Base-by-base conservation (phyloP, 2,329 filamentous ascomycete genomes). In the Botrytis paeoniae region DNA sequence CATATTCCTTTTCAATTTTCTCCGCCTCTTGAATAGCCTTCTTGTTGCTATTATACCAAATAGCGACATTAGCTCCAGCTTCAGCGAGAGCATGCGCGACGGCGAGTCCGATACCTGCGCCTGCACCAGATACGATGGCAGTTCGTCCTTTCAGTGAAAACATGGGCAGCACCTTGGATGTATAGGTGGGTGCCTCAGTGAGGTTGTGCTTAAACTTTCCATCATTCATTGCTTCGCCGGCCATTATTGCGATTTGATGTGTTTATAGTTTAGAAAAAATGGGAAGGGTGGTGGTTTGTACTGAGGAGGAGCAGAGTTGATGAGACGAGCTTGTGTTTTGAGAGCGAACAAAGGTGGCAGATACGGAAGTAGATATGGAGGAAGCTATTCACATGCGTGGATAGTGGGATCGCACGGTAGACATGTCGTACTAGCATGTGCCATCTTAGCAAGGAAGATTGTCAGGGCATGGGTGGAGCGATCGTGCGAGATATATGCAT, bases 41-140 rank as follows among this genome's bases (percentile, higher is more conserved):
- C 78, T 87, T 86, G 82, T 93, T 93, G 81, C 85, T 88, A 80
- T 92, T 91, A 77, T 87, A 88, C 80, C 86, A 87, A 78, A 87
- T 79, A 14, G 85, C 84, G 12, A 86, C 80, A 59, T 81, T 81
- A 48, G 85, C 85, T 63, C 86, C 85, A 22, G 83, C 83, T 60
- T 82, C 81, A 20, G 84, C 80, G 3, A 86, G 80, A 70, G 85
- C 85, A 41, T 79, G 78, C 4, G 82, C 83, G 45, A 85, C 84
- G 45, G 84, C 84, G 18, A 81, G 80, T 37, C 85, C 85, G 73
- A 86, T 85, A 63, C 85, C 85, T 37, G 81, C 82, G 72, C 79
- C 81, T 41, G 81, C 83, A 45, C 84, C 84, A 20, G 82, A 83
- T 45, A 90, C 82, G 25, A 89, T 83, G 8, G 89, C 86, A 62